A percentile compares a stretch with the other conserved stretches of the same genome.
Evolutionary conservation across 2,329 filamentous ascomycete species (phyloP).

Genomic region (Microascus cirrosus): DNA sequence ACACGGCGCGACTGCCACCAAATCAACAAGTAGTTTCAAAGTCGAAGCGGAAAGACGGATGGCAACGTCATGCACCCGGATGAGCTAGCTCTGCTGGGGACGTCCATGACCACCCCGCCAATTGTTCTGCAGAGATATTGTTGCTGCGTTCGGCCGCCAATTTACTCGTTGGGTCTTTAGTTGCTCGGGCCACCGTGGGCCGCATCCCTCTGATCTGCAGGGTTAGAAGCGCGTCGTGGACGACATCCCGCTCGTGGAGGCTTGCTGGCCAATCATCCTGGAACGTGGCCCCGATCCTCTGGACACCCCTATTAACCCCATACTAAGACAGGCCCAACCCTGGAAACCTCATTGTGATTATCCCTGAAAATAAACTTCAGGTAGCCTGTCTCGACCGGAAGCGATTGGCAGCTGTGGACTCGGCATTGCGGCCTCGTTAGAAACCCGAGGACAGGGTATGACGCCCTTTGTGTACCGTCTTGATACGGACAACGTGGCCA

Average conservation of each 20-base stretch:
- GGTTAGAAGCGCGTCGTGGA: not conserved
- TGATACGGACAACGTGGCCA: not conserved
- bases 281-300: conserved; percentile 2
- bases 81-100: too few species aligned
- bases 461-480: not conserved
- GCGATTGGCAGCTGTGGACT: not conserved
- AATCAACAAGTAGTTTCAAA: not conserved
- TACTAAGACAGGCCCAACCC: not conserved
- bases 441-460: not conserved
- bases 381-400: not conserved
- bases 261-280: conserved; percentile 4
- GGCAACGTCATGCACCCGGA: not conserved
- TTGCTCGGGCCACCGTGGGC: not conserved
- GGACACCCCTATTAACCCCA: not conserved
- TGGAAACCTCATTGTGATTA: not conserved
- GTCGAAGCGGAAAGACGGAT: not conserved
- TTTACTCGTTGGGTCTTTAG: not conserved
- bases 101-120: too few species aligned
- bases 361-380: not conserved
- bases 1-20: not conserved
- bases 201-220: not conserved
- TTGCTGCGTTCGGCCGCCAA: too few species aligned
- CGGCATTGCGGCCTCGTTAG: not conserved
- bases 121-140: too few species aligned
- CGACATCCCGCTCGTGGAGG: not conserved